phyloP scores from a whole-genome alignment of 257 asterid species.

The Paraleonurus japonicus region DNA sequence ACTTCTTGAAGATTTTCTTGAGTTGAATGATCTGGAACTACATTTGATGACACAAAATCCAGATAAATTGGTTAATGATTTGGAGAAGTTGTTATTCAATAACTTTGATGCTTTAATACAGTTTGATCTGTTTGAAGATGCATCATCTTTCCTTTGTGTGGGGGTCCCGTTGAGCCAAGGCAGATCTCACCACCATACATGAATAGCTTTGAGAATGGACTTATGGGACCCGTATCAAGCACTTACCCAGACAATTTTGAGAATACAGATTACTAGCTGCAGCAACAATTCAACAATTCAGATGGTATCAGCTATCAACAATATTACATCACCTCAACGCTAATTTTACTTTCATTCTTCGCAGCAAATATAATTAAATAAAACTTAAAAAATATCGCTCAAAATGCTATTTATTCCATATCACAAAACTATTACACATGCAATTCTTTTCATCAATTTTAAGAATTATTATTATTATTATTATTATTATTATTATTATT shows the following conservation, averaged over 20 bases:
- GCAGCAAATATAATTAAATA: too few species aligned
- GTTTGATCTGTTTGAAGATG: constrained; percentile 61
- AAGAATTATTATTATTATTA: too few species aligned
- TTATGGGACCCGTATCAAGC: constrained; percentile 23
- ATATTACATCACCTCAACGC: too few species aligned
- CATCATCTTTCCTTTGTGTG: constrained; percentile 36
- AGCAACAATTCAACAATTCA: constrained; percentile 35
- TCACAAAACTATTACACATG: too few species aligned
- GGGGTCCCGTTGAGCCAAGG: constrained; percentile 34
- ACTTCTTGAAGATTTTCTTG: constrained; percentile 75
- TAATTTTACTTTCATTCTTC: too few species aligned
- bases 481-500: too few species aligned
- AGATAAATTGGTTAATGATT: constrained; percentile 27
- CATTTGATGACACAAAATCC: constrained; percentile 33
- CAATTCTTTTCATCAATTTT: too few species aligned
- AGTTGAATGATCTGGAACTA: constrained; percentile 70
- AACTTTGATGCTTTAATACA: constrained; percentile 51
- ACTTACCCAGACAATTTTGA: constrained; percentile 27
- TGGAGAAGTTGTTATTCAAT: constrained; percentile 37
- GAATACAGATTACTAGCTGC: constrained; percentile 36
- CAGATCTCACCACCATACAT: constrained; percentile 35
- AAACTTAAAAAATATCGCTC: too few species aligned
- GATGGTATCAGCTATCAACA: constrained; percentile 39
- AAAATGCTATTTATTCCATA: too few species aligned
- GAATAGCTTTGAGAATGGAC: constrained; percentile 32